A percentile compares a stretch with the other conserved stretches of the same genome.
phyloP scores from a whole-genome alignment of 768 basidiomycete genomes.

The Russula dissimulans region DNA sequence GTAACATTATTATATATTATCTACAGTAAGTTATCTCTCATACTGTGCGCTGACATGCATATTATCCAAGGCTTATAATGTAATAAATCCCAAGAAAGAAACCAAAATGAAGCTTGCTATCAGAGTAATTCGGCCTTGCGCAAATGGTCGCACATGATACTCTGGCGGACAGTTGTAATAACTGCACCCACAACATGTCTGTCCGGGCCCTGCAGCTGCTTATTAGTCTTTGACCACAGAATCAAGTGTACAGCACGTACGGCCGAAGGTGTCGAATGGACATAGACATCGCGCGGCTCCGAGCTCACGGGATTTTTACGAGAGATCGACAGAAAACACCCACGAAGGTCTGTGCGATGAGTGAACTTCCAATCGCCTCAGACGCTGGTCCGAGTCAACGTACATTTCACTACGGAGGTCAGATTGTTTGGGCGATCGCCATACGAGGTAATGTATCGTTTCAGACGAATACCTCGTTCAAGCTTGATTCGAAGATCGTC shows the following conservation, averaged over 20 bases:
- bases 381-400: slow-evolving; percentile 19
- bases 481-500: slow-evolving; percentile 60
- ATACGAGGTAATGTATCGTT: slow-evolving; percentile 53
- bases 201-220: background rate
- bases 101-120: no score
- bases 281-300: background rate
- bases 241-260: background rate
- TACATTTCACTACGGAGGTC: slow-evolving; percentile 52
- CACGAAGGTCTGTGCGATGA: slow-evolving; percentile 1
- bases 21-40: no score
- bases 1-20: no score
- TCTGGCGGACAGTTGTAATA: no score
- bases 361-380: background rate
- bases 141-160: no score
- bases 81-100: no score
- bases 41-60: no score
- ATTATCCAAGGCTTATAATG: no score
- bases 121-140: no score
- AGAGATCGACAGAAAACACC: background rate
- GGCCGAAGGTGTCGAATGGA: background rate
- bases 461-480: slow-evolving; percentile 43
- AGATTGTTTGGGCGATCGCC: slow-evolving; percentile 61
- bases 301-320: background rate
- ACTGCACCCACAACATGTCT: background rate
- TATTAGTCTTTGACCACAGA: background rate